Percentiles rank a stretch among this genome's conserved stretches.
These are phyloP conservation scores for Lipomyces sp. DNA, from an alignment of 805 yeast genomes.

Conservation along the genomic window DNA sequence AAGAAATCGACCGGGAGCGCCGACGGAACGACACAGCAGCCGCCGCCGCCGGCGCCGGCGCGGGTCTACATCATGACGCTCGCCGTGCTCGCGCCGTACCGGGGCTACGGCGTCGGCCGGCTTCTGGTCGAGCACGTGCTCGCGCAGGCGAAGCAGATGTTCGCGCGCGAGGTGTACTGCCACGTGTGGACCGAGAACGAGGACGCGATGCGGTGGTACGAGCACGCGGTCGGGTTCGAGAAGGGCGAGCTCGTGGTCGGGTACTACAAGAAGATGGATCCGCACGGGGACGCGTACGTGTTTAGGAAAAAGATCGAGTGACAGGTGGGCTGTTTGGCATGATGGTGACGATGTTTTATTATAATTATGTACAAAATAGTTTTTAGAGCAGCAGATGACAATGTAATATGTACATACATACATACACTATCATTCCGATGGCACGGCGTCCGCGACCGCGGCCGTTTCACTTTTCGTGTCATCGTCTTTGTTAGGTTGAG, in stretches of 20 bases:
- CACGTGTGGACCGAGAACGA: slow-evolving; percentile 52
- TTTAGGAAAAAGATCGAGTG: slow-evolving; percentile 15
- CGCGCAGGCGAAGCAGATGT: slow-evolving; percentile 53
- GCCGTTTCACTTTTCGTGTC: neutral
- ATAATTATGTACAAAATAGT: neutral
- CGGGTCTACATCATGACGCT: slow-evolving; percentile 62
- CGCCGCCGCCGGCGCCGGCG: slow-evolving; percentile 30
- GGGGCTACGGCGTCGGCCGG: slow-evolving; percentile 59
- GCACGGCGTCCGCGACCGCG: neutral
- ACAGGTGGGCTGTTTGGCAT: too few species aligned
- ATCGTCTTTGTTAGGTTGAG: neutral
- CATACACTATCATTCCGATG: neutral
- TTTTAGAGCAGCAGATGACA: too few species aligned
- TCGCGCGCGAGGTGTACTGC: slow-evolving; percentile 50
- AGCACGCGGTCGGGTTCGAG: slow-evolving; percentile 47
- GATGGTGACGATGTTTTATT: neutral
- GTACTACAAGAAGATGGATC: slow-evolving; percentile 47
- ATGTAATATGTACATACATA: neutral
- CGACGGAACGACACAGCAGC: neutral
- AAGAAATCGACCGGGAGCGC: slow-evolving; percentile 11
- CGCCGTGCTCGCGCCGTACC: slow-evolving; percentile 65
- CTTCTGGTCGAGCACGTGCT: slow-evolving; percentile 56
- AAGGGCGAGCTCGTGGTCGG: slow-evolving; percentile 40
- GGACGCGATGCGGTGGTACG: slow-evolving; percentile 51
- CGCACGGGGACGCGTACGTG: slow-evolving; percentile 49